These are phyloP conservation scores for Asterophora lycoperdoides DNA, from an alignment of 768 basidiomycete species.

Conservation along the genomic window DNA sequence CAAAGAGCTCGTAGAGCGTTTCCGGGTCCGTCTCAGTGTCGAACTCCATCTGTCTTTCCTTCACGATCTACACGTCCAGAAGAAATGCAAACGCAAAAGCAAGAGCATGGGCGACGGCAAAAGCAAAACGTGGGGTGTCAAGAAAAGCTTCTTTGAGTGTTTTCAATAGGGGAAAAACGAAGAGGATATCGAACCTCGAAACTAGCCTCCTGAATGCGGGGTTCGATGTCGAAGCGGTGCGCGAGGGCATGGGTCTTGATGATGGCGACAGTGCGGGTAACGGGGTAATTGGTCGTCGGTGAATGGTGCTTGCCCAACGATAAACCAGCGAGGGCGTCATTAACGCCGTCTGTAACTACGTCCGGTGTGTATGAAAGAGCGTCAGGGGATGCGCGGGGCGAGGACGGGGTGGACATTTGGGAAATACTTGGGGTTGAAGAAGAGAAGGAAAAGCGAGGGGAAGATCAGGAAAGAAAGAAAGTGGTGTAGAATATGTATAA, in stretches of 20 bases:
- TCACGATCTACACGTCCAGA: constrained; percentile 56
- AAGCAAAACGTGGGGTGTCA: neutral
- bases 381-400: constrained; percentile 20
- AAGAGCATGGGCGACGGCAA: too few relatives aligned
- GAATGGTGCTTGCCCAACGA: constrained; percentile 6
- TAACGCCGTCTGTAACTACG: neutral
- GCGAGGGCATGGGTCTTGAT: constrained; percentile 77
- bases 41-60: constrained; percentile 87
- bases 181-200: constrained; percentile 59
- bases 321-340: too few relatives aligned
- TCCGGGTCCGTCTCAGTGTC: constrained; percentile 81
- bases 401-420: constrained; percentile 15
- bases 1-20: constrained; percentile 74
- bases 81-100: constrained; percentile 2
- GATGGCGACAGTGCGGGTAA: constrained; percentile 73
- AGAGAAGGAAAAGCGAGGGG: neutral
- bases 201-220: constrained; percentile 70
- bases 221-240: constrained; percentile 78
- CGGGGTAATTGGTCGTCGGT: constrained; percentile 14
- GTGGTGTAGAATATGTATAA: neutral
- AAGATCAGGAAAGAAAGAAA: constrained; percentile 1
- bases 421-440: neutral
- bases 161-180: too few relatives aligned
- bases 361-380: constrained; percentile 3
- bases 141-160: constrained; percentile 14